A percentile compares a stretch with the other conserved stretches of the same genome.
phyloP scores from a whole-genome alignment of 2,329 filamentous ascomycete genomes.

The Leptographium wingfieldii region DNA sequence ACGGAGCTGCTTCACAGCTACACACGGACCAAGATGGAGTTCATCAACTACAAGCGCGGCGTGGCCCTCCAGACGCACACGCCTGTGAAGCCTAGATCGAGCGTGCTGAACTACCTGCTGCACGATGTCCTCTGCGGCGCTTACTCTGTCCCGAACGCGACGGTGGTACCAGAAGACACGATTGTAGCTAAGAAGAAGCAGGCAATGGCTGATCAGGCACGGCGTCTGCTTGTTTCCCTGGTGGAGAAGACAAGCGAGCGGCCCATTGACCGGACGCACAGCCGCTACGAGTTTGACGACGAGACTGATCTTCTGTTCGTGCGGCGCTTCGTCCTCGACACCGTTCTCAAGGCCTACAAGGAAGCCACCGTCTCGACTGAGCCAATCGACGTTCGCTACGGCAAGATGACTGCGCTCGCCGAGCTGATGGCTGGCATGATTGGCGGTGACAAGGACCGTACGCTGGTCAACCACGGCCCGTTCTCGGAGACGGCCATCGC shows the following conservation, averaged over 20 bases:
- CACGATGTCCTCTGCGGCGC: slow-evolving; percentile 57
- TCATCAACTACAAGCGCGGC: slow-evolving; percentile 97
- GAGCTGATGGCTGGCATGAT: slow-evolving; percentile 92
- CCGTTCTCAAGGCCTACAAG: slow-evolving; percentile 81
- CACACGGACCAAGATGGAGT: slow-evolving; percentile 91
- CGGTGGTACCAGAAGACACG: slow-evolving; percentile 37
- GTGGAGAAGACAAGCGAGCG: slow-evolving; percentile 80
- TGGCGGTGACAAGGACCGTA: slow-evolving; percentile 63
- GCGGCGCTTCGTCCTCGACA: slow-evolving; percentile 88
- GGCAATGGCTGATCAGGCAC: slow-evolving; percentile 75
- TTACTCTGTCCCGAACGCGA: slow-evolving; percentile 40
- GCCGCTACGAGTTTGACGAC: slow-evolving; percentile 56
- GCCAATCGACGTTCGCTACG: slow-evolving; percentile 72
- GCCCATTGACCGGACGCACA: slow-evolving; percentile 41
- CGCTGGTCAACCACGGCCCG: slow-evolving; percentile 27
- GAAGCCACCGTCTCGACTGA: slow-evolving; percentile 72
- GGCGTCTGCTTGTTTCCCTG: slow-evolving; percentile 73
- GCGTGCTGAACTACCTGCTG: slow-evolving; percentile 85
- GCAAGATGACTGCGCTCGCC: slow-evolving; percentile 72
- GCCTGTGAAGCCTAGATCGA: slow-evolving; percentile 86
- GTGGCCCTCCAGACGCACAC: slow-evolving; percentile 72
- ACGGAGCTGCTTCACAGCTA: slow-evolving; percentile 85
- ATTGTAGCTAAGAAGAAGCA: slow-evolving; percentile 70
- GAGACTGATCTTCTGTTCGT: slow-evolving; percentile 82
- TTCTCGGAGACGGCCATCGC: slow-evolving; percentile 16